Evolutionary conservation across 2,329 filamentous ascomycete species (phyloP), one percentile per base, ranked within the genome.

Genomic region (Septoria petroselini): DNA sequence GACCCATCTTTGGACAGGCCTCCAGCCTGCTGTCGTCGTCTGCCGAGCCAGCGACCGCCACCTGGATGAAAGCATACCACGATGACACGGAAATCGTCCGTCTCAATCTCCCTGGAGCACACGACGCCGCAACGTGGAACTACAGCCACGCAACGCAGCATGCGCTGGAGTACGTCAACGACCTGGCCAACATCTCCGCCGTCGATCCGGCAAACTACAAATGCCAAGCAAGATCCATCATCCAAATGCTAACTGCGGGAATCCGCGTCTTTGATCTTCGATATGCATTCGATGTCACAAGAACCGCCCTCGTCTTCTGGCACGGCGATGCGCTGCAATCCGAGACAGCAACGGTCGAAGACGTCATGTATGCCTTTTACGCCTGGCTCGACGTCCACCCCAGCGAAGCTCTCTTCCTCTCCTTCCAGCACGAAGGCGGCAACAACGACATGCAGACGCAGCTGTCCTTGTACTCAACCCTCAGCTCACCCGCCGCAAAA

Each of bases 61-160:
- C 62, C 34, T 78, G 76, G 76, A 79, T 79, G 76, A 65, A 67
- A 18, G 47, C 38, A 0, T 67, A 74, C 33, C 59, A 69, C 1
- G 75, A 79, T 53, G 52, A 65, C 11, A 75, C 68, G 0, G 66
- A 59, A 2, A 55, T 78, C 0, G 67, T 71, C 2, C 73, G 73
- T 14, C 69, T 78, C 61, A 77, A 74, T 55, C 72, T 78, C 31
- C 76, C 76, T 2, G 76, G 76, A 1, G 71, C 69, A 3, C 76
- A 79, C 62, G 76, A 79, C 58, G 68, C 71, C 3, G 70, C 72
- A 2, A 78, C 76, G 0, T 78, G 76, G 76, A 77, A 77, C 60
- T 78, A 77, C 57, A 70, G 65, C 8, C 62, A 66, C 18, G 62
- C 64, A 0, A 75, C 72, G 0, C 73, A 76, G 55, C 60, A 72